Conservation (phyloP, 768 basidiomycete genomes). For the Amanita inopinata region DNA sequence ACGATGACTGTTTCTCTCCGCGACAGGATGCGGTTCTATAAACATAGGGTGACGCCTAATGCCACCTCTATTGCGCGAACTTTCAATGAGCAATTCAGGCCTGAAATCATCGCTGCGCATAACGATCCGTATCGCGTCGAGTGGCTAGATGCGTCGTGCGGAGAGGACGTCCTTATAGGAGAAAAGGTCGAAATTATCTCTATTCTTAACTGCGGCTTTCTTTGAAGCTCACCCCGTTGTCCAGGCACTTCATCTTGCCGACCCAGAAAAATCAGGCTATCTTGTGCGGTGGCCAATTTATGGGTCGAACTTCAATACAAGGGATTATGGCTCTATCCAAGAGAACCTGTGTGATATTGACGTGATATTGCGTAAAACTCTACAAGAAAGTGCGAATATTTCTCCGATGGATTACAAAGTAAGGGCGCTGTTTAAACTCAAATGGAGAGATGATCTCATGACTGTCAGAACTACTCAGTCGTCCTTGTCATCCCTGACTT, state of each 20-base stretch:
- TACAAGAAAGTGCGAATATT: slow-evolving; percentile 56
- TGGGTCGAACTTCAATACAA: slow-evolving; percentile 73
- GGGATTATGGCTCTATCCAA: slow-evolving; percentile 66
- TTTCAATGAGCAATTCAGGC: slow-evolving; percentile 77
- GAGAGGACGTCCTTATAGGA: slow-evolving; percentile 54
- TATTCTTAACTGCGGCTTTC: not conserved
- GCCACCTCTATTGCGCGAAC: slow-evolving; percentile 60
- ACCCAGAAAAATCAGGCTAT: slow-evolving; percentile 62
- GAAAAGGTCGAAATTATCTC: slow-evolving; percentile 42
- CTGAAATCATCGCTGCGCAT: slow-evolving; percentile 76
- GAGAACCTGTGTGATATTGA: slow-evolving; percentile 72
- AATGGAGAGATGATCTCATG: not conserved
- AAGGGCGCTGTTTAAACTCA: slow-evolving; percentile 10
- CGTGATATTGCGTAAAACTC: slow-evolving; percentile 47
- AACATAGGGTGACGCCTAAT: slow-evolving; percentile 64
- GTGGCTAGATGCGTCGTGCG: slow-evolving; percentile 57
- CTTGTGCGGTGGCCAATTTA: slow-evolving; percentile 75
- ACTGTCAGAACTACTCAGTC: slow-evolving; percentile 68
- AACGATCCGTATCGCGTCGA: slow-evolving; percentile 79
- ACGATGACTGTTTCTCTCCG: slow-evolving; percentile 63
- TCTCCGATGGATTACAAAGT: slow-evolving; percentile 50
- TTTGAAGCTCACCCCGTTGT: slow-evolving; percentile 8
- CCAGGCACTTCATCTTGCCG: slow-evolving; percentile 63
- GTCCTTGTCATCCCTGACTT: slow-evolving; percentile 90
- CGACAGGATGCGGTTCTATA: slow-evolving; percentile 82